Evolutionary conservation across 805 yeast species (phyloP).

Genomic region (Cyberlindnera sargentensis): DNA sequence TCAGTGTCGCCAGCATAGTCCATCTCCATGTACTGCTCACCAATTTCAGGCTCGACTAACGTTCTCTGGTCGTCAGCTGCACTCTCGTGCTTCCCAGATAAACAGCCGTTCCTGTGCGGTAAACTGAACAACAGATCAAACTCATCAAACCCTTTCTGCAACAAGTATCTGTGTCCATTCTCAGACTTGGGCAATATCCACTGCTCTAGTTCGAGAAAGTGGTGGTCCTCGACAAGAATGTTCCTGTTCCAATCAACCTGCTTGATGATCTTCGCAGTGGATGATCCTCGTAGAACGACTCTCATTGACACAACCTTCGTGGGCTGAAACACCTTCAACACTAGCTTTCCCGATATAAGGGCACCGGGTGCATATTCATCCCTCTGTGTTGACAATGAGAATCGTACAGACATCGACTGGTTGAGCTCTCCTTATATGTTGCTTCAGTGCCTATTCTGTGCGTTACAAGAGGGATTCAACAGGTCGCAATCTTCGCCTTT

Average conservation of each 20-base stretch:
- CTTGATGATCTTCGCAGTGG: not conserved
- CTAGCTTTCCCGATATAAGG: not conserved
- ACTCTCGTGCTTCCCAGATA: too few relatives aligned
- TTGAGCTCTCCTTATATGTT: too few relatives aligned
- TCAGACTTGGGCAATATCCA: not conserved
- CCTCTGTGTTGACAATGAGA: not conserved
- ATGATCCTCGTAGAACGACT: not conserved
- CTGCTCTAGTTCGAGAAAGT: not conserved
- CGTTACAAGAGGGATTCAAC: too few relatives aligned
- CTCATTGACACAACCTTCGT: not conserved
- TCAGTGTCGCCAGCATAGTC: too few relatives aligned
- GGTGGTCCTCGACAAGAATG: not conserved
- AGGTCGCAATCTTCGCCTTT: too few relatives aligned
- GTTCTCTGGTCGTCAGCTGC: conserved; percentile 1
- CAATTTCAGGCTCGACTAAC: not conserved
- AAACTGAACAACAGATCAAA: not conserved
- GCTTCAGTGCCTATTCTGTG: too few relatives aligned
- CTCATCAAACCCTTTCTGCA: not conserved
- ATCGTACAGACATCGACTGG: too few relatives aligned
- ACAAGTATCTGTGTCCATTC: not conserved
- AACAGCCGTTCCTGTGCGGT: not conserved
- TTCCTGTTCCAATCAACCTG: conserved; percentile 1
- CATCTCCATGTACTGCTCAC: too few relatives aligned
- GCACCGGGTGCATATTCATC: not conserved
- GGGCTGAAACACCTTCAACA: not conserved